Conservation (phyloP, 495 filamentous ascomycete genomes). For the Cercophora newfieldiana region DNA sequence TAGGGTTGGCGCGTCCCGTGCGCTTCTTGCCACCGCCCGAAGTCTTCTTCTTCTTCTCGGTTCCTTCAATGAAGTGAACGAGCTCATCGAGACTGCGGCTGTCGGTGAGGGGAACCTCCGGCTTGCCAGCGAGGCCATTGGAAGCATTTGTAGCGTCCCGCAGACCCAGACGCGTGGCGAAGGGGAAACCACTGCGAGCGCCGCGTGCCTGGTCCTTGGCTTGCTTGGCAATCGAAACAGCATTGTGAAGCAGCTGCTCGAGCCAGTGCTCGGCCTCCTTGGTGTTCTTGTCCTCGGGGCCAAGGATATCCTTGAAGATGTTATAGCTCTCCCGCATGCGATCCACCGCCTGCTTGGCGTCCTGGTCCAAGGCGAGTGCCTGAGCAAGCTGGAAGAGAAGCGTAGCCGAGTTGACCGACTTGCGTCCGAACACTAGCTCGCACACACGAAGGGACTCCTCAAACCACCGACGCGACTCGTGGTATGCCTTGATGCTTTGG, state of each 20-base stretch:
- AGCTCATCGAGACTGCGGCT: constrained; percentile 16
- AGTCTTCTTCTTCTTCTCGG: constrained; percentile 15
- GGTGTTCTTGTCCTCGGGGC: constrained; percentile 88
- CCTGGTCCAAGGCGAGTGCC: constrained; percentile 87
- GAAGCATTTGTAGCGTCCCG: constrained; percentile 16
- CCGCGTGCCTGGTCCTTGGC: constrained; percentile 77
- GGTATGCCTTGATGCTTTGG: constrained; percentile 86
- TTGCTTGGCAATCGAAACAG: constrained; percentile 89
- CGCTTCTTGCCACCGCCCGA: constrained; percentile 12
- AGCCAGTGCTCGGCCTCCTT: constrained; percentile 93
- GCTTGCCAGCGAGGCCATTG: neutral
- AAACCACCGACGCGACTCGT: constrained; percentile 93
- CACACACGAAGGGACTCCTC: constrained; percentile 86
- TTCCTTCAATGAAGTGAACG: constrained; percentile 18
- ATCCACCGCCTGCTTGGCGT: constrained; percentile 82
- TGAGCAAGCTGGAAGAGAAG: constrained; percentile 96
- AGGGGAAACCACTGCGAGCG: constrained; percentile 53
- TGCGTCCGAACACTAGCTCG: constrained; percentile 80
- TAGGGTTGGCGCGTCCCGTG: constrained; percentile 10
- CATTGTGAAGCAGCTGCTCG: constrained; percentile 92
- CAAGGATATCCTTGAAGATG: constrained; percentile 85
- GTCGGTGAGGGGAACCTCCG: neutral
- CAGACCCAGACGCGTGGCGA: constrained; percentile 49
- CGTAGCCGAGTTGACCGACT: constrained; percentile 90
- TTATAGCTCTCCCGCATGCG: constrained; percentile 94